Conservation (phyloP, 1,284 basidiomycete species). For the Uromyces viciae-fabae region DNA sequence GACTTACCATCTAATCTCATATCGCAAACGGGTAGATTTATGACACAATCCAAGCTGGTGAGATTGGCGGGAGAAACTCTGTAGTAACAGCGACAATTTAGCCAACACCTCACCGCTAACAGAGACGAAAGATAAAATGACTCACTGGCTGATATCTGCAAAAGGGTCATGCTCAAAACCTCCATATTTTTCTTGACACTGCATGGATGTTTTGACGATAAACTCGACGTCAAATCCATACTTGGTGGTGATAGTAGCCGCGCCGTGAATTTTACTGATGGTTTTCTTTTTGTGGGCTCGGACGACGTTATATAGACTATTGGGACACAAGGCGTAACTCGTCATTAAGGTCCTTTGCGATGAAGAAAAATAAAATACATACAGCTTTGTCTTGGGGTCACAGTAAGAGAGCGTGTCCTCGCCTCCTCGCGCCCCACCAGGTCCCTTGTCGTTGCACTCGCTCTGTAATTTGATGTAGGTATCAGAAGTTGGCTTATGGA, state of each 20-base stretch:
- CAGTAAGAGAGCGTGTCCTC: constrained; percentile 29
- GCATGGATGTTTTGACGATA: constrained; percentile 22
- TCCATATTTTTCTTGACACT: constrained; percentile 36
- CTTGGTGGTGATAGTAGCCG: constrained; percentile 3
- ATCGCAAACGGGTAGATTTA: constrained; percentile 36
- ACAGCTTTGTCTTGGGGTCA: constrained; percentile 20
- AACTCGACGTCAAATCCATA: constrained; percentile 23
- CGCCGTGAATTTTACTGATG: constrained; percentile 20
- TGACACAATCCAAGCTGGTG: neutral
- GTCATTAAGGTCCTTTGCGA: neutral
- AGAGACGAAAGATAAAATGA: neutral
- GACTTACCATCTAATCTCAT: constrained; percentile 15
- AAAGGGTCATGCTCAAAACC: constrained; percentile 39
- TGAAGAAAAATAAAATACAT: neutral
- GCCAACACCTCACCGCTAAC: neutral
- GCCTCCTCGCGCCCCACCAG: constrained; percentile 20
- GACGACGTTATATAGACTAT: constrained; percentile 33
- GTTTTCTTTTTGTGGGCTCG: constrained; percentile 35
- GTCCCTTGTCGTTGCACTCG: constrained; percentile 19
- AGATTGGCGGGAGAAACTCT: constrained; percentile 6
- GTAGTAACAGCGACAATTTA: neutral
- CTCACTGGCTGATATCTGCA: constrained; percentile 15
- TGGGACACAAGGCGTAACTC: neutral
- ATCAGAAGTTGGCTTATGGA: too few relatives aligned
- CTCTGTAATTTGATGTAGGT: neutral